Base-by-base conservation (phyloP, 371 early-diverging fungal genomes). In the Chytridium lagenaria region DNA sequence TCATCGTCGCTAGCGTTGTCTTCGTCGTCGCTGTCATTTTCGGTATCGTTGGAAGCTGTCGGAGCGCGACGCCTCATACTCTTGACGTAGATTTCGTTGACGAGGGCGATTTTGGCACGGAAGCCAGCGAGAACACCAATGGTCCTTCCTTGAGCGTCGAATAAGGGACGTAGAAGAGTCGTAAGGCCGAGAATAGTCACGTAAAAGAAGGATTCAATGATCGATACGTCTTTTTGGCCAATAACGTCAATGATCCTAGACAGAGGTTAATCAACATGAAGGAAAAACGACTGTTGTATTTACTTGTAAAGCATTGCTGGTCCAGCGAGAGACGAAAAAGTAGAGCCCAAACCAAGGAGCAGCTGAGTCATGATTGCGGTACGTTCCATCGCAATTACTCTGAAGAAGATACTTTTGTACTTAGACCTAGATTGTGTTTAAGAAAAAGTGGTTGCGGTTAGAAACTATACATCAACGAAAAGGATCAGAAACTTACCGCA, bases 101-200 rank as follows among this genome's bases (percentile, higher is more conserved):
- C 75, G 3, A 84, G 23, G 36, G 77, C 72, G 0, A 76, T 65
- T 31, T 81, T 75, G 30, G 80, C 52, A n/a, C 81, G 76, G 36
- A 70, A n/a, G n/a, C n/a, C n/a, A n/a, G n/a, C n/a, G n/a, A n/a
- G n/a, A n/a, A n/a, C n/a, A n/a, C n/a, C n/a, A n/a, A n/a, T n/a
- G n/a, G n/a, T n/a, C 73, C 73, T 81, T 76, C 82, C 77, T 66
- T 86, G 86, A 51, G 78, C 79, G 39, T 84, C 76, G 59, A 57
- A 67, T 2, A 73, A 50, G 1, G 77, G 67, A 1, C 73, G 49
- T 0, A 71, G 23, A 22, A 80, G 16, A 0, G 72, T 15, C 23
- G 55, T 65, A 12, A 68, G 26, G 37, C 77, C 71, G n/a, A 82
- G 66, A 3, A 55, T 68, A 0, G 69, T 2, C n/a, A 69, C 74